These are phyloP conservation scores for Pugionium cornutum DNA, from an alignment of 345 rosid genomes.

Conservation along the genomic window DNA sequence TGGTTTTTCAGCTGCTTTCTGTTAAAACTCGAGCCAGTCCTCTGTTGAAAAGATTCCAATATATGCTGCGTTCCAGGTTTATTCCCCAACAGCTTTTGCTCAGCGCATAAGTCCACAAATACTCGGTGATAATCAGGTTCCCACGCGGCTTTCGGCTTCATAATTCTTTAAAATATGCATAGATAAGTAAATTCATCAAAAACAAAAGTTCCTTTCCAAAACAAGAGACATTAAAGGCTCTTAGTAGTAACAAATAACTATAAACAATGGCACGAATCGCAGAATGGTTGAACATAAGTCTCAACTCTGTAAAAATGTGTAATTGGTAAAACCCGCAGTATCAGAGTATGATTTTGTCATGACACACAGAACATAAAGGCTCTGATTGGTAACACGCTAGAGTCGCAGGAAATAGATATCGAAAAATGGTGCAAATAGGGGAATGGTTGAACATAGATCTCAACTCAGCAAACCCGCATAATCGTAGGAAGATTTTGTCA, in stretches of 20 bases:
- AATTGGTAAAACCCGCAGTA: no score
- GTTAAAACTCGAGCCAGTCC: conserved; percentile 37
- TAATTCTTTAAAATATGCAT: background rate
- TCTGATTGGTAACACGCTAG: no score
- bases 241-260: background rate
- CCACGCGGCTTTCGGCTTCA: conserved; percentile 48
- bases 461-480: no score
- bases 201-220: conserved; percentile 3
- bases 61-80: conserved; percentile 46
- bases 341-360: no score
- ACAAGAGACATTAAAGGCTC: conserved; percentile 17
- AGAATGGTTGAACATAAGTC: background rate
- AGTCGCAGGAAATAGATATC: no score
- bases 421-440: no score
- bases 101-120: conserved; percentile 46
- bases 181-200: background rate
- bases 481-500: no score
- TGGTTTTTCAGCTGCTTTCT: conserved; percentile 53
- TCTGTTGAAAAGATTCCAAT: conserved; percentile 40
- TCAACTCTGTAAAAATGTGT: background rate
- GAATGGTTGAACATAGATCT: no score
- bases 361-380: no score
- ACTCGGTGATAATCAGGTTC: conserved; percentile 44
- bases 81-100: conserved; percentile 40
- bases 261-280: background rate